phyloP scores from a whole-genome alignment of 495 filamentous ascomycete genomes.

The Trichoderma orchidacearum region DNA sequence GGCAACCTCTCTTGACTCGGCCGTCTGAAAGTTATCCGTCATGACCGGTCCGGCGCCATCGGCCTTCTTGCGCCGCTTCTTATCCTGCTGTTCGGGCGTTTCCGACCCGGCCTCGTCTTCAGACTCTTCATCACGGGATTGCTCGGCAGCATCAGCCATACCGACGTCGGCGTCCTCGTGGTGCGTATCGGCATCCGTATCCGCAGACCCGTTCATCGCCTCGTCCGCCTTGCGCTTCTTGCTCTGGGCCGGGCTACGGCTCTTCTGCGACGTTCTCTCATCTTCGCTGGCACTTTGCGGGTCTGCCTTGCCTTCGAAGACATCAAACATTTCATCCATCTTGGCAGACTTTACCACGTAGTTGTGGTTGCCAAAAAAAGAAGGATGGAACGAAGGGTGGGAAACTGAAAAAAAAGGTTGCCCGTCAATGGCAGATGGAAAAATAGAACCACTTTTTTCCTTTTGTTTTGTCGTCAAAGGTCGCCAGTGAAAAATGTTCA shows the following conservation, averaged over 20 bases:
- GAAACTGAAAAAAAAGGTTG: not conserved
- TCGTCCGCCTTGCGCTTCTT: conserved; percentile 80
- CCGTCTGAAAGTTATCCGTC: conserved; percentile 91
- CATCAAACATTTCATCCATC: conserved; percentile 78
- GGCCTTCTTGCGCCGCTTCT: conserved; percentile 66
- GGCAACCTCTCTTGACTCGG: conserved; percentile 77
- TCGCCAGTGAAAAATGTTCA: not conserved
- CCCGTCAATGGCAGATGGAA: not conserved
- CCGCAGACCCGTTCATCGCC: conserved; percentile 43
- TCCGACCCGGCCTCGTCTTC: conserved; percentile 13
- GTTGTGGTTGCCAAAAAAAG: not conserved
- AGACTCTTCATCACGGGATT: conserved; percentile 17
- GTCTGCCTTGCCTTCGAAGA: conserved; percentile 59
- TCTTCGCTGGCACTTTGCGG: conserved; percentile 19
- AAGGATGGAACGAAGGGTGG: not conserved
- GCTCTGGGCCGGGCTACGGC: conserved; percentile 36
- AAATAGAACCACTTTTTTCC: not conserved
- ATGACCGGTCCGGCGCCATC: conserved; percentile 67
- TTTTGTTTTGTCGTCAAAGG: not conserved
- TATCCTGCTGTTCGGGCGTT: conserved; percentile 35
- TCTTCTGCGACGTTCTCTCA: conserved; percentile 19
- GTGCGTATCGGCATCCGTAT: conserved; percentile 14
- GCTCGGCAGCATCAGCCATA: conserved; percentile 29
- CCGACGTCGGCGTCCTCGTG: conserved; percentile 27
- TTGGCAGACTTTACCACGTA: conserved; percentile 6